Evolutionary conservation across 306 rosid species (phyloP), one percentile per base, ranked within the genome.

Genomic region (Fragaria iinumae): DNA sequence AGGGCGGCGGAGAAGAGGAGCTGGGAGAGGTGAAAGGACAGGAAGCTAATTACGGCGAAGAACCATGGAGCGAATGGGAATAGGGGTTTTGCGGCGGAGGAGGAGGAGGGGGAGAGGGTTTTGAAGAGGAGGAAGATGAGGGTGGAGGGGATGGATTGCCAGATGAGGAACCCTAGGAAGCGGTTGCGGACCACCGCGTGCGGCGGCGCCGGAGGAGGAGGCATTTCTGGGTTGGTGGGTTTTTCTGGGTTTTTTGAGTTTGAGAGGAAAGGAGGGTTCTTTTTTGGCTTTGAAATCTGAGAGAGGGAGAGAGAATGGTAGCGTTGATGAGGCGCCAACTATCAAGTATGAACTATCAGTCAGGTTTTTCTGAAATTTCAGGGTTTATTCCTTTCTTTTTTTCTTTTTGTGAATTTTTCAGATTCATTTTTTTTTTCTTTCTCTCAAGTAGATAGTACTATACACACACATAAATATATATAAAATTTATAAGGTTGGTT

Each of bases 121-220:
- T 76, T 86, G 86, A 80, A 78, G 84, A 91, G 20, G 80, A 90
- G 4, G 76, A 79, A 93, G 48, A 92, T 68, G 78, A 84, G 16
- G 23, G 93, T 55, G 53, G 99, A 92, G 72, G 97, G 91, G 60
- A 95, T 92, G 57, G 88, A 92, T 74, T 95, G 99, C 99, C 99
- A 95, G 71, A 95, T 84, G 27, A 95, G 79, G 73, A 82, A 95
- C 64, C 97, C 89, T 20, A 92, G 79, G 47, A 89, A 91, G 0
- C 97, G 86, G 63, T 90, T 88, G 82, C 85, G 84, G 29, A 92
- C 79, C 60, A 89, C 69, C 66, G 83, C 13, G 48, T 84, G 80
- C 11, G 88, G 88, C 48, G 78, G 78, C 18, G 76, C 23, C 11
- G 68, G 60, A 50, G 9, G 11, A 25, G 25, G 25, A 5, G 55